Evolutionary conservation across 192 early-diverging fungal genomes (phyloP), one percentile per base, ranked within the genome.

Genomic region (Phlyctochytrium planicorne): DNA sequence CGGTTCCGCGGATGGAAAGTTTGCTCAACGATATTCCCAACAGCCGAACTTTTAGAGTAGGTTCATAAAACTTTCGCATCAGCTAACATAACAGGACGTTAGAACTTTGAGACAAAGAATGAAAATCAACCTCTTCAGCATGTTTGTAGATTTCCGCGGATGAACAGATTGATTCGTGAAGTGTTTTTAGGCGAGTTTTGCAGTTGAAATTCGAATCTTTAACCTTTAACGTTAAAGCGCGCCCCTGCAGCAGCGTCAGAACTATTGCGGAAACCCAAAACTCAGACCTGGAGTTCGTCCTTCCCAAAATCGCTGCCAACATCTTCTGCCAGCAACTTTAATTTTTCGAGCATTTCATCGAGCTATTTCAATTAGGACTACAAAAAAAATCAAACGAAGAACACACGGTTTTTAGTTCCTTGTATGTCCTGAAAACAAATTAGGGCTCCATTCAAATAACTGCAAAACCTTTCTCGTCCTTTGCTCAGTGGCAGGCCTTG

Each of bases 221-320:
- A 4, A 86, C 50, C 62, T 80, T 86, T 14, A 86, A 62, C 17
- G 40, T 63, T 29, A 86, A 62, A 1, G 76, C 78, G 53, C 74
- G 76, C 20, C 82, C 81, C 71, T 80, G 64, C 2, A 10, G 3
- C 40, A 23, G 16, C 6, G 12, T 36, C 29, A 32, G 47, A 34
- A 67, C 20, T 36, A 60, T 1, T 16, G 12, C 10, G 10, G 27
- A 57, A 57, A 6, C 55, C 12, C 55, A 29, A 57, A 57, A 29
- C 6, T 6, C 55, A 10, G 10, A 25, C 27, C 6, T 57, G 55
- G 27, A 57, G 55, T 57, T 57, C 12, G 55, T 6, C 55, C 14
- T 20, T 47, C 20, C 40, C 40, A 47, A 47, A 47, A 14, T 20
- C 40, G 6, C 20, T 47, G 40, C 40, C 40, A 29, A 27, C 20